Conservation (phyloP, 179 eudicot genomes). For the Spergularia azorica region DNA sequence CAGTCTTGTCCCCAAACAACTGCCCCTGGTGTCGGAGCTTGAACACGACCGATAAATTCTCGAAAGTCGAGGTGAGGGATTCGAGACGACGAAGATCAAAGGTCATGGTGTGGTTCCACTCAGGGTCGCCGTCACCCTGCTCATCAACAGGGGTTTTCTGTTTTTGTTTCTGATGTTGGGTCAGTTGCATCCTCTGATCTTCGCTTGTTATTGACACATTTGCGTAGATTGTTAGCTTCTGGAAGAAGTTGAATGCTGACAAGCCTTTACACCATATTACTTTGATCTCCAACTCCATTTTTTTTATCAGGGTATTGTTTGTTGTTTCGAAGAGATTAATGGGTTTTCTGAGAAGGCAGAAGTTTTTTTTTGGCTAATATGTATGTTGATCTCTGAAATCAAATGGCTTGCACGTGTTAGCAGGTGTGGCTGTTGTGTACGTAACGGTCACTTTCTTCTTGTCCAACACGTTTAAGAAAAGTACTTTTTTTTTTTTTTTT, state of each 20-base stretch:
- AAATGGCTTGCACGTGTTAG: not conserved
- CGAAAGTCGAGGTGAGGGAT: not conserved
- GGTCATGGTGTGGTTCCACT: conserved; percentile 39
- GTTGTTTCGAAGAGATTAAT: not conserved
- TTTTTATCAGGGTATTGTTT: too few species aligned
- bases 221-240: conserved; percentile 43
- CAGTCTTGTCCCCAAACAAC: conserved; percentile 32
- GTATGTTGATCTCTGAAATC: too few species aligned
- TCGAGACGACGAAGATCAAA: conserved; percentile 30
- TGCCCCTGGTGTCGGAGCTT: conserved; percentile 35
- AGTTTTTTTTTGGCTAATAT: not conserved
- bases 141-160: conserved; percentile 42
- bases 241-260: conserved; percentile 52
- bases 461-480: too few species aligned
- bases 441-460: not conserved
- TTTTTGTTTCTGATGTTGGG: conserved; percentile 31
- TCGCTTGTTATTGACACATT: conserved; percentile 28
- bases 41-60: conserved; percentile 25
- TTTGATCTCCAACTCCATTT: conserved; percentile 26
- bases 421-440: not conserved
- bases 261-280: conserved; percentile 40
- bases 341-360: conserved; percentile 19
- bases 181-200: conserved; percentile 15
- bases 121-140: conserved; percentile 43
- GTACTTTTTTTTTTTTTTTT: too few species aligned